Evolutionary conservation across 2,329 filamentous ascomycete genomes (phyloP), one percentile per base, ranked within the genome.

Genomic region (Botryotinia narcissicola): DNA sequence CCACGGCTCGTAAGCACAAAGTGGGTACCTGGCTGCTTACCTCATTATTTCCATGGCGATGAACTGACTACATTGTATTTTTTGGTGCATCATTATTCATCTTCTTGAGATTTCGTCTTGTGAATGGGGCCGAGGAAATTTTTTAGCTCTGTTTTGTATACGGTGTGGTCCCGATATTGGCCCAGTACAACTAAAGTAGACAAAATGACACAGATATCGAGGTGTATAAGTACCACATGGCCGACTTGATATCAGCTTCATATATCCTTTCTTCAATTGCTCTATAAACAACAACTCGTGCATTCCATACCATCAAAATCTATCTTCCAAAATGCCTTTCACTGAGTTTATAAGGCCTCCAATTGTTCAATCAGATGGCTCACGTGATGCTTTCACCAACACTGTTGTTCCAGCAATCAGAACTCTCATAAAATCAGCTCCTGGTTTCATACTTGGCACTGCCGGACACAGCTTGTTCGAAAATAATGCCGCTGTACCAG

Each of bases 241-340:
- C 37, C 22, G 44, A 66, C 44, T 66, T 51, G 12, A 32, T 37
- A 46, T 61, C 12, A 46, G 60, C n/a, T 8, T n/a, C 6, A n/a
- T 46, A 29, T 37, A 20, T 37, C 22, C 14, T 18, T 4, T 7
- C 6, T 48, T 60, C 7, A 3, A 59, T 14, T 22, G 16, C n/a
- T n/a, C 14, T 35, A 37, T 18, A 22, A 35, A 10, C 2, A 8
- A 29, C 44, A 35, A 57, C 7, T 40, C 4, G 9, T 20, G 14
- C 12, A n/a, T 1, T 25, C 9, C 25, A 6, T 42, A 2, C 29
- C 4, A 25, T 9, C 20, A 10, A 35, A 20, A 51, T n/a, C 29
- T 42, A 61, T 44, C 35, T 18, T 32, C 54, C 54, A 66, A 64
- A 7, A 71, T 71, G 70, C 35, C 60, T 54, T 44, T 71, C 46